These are phyloP conservation scores for Leccinellum albellum DNA, from an alignment of 768 basidiomycete species.

Conservation along the genomic window DNA sequence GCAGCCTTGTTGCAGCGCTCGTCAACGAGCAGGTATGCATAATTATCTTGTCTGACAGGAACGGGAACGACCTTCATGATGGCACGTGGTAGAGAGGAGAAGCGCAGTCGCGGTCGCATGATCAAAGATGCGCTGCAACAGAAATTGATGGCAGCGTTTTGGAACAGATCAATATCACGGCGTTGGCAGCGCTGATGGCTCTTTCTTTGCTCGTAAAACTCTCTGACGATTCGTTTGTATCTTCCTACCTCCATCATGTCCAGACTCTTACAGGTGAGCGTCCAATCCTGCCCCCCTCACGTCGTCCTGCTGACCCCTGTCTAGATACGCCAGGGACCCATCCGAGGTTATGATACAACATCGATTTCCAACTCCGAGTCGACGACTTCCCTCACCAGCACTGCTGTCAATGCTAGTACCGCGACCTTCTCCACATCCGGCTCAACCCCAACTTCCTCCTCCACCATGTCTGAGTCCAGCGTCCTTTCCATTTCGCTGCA, in stretches of 20 bases:
- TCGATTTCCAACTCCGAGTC: too few species aligned
- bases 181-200: not conserved
- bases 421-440: not conserved
- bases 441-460: not conserved
- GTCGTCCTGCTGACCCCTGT: slow-evolving; percentile 2
- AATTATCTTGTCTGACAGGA: slow-evolving; percentile 79
- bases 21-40: slow-evolving; percentile 80
- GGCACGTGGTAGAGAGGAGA: slow-evolving; percentile 17
- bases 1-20: slow-evolving; percentile 64
- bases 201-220: not conserved
- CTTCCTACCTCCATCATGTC: not conserved
- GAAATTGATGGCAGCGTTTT: slow-evolving; percentile 13
- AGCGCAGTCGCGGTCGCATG: slow-evolving; percentile 7
- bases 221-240: not conserved
- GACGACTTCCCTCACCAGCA: too few species aligned
- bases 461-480: not conserved
- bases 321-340: not conserved
- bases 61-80: slow-evolving; percentile 75
- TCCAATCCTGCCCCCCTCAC: not conserved
- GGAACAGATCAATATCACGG: not conserved
- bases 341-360: too few species aligned
- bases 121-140: slow-evolving; percentile 15
- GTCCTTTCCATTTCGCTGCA: not conserved
- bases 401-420: not conserved
- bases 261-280: not conserved